A percentile compares a stretch with the other conserved stretches of the same genome.
These are phyloP conservation scores for Teratosphaeria gauchensis DNA, from an alignment of 2,329 filamentous ascomycete genomes.

Conservation along the genomic window DNA sequence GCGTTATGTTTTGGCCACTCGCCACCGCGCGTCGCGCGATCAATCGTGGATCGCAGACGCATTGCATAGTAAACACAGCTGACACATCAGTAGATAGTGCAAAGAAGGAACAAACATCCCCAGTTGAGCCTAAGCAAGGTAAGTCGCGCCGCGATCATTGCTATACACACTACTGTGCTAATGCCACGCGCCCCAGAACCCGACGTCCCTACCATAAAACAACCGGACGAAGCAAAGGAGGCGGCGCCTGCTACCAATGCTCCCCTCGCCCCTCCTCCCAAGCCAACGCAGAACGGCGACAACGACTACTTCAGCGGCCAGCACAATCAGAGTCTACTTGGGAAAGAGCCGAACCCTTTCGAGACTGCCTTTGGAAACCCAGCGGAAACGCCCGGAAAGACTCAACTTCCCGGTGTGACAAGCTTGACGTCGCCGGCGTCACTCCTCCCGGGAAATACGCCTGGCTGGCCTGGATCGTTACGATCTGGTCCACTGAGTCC, in stretches of 20 bases:
- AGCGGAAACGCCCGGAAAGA: slow-evolving; percentile 68
- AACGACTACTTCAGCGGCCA: slow-evolving; percentile 43
- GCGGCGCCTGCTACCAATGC: slow-evolving; percentile 32
- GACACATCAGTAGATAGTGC: background rate
- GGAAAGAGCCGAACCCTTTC: slow-evolving; percentile 88
- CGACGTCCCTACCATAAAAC: slow-evolving; percentile 25
- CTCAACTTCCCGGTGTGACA: slow-evolving; percentile 79
- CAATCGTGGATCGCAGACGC: background rate
- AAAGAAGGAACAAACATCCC: background rate
- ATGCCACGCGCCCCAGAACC: background rate
- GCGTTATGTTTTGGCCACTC: background rate
- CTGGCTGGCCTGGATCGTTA: slow-evolving; percentile 77
- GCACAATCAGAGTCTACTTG: slow-evolving; percentile 42
- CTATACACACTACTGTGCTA: background rate
- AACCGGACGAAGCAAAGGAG: slow-evolving; percentile 23
- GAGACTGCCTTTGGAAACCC: slow-evolving; percentile 80
- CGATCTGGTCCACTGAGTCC: slow-evolving; percentile 89
- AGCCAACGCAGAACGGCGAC: slow-evolving; percentile 35
- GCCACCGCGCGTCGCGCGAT: background rate
- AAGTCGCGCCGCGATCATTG: background rate
- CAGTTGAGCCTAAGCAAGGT: background rate
- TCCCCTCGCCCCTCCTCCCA: slow-evolving; percentile 45
- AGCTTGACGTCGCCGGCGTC: slow-evolving; percentile 84
- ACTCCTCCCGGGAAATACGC: slow-evolving; percentile 62
- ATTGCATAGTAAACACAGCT: background rate